Percentiles rank a stretch among this genome's conserved stretches.
Evolutionary conservation across 805 yeast genomes (phyloP).

Genomic region (Candida xyloterini): DNA sequence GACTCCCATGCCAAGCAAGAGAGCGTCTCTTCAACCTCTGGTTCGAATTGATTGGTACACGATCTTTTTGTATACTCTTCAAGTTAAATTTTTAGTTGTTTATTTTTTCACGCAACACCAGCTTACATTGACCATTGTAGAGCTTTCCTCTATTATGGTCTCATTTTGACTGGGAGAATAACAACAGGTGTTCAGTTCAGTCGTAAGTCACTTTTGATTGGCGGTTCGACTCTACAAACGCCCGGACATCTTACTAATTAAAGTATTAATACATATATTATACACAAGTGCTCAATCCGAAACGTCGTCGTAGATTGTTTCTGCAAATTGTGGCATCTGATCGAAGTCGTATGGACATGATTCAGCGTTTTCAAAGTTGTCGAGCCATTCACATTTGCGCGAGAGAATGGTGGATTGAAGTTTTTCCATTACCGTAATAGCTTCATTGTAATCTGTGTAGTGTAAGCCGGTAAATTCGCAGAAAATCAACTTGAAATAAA

Average conservation of each 20-base stretch:
- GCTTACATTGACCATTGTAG: conserved; percentile 25
- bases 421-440: conserved; percentile 17
- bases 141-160: conserved; percentile 19
- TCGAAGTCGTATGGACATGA: conserved; percentile 26
- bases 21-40: neutral
- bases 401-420: conserved; percentile 21
- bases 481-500: conserved; percentile 63
- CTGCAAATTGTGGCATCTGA: conserved; percentile 22
- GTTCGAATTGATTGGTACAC: conserved; percentile 1
- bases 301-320: conserved; percentile 27
- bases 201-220: conserved; percentile 13
- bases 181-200: conserved; percentile 22
- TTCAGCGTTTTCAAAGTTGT: conserved; percentile 30
- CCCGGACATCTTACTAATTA: conserved; percentile 17
- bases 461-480: conserved; percentile 43
- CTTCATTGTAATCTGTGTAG: conserved; percentile 19
- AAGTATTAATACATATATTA: conserved; percentile 3
- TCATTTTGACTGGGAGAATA: conserved; percentile 27
- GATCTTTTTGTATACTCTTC: neutral
- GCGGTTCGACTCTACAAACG: conserved; percentile 24
- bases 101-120: conserved; percentile 21
- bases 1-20: conserved; percentile 1
- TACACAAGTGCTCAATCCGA: conserved; percentile 23
- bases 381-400: conserved; percentile 33
- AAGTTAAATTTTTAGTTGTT: neutral